phyloP scores from a whole-genome alignment of 441 rosid genomes.

The Gossypium trilobum region DNA sequence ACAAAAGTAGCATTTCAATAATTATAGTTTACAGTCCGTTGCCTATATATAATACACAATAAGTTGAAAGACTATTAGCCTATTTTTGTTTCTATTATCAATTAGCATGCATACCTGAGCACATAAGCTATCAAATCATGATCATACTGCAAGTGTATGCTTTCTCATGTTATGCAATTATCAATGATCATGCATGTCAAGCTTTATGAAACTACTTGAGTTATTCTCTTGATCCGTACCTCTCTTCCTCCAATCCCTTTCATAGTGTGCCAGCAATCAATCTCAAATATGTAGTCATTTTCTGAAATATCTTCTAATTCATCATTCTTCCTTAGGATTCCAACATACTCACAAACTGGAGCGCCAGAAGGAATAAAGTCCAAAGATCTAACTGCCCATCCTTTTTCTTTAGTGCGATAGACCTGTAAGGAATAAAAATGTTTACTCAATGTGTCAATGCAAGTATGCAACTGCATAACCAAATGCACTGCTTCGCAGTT shows the following conservation, averaged over 20 bases:
- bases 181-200: neutral
- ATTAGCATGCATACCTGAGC: neutral
- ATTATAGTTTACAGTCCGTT: neutral
- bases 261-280: slow-evolving; percentile 57
- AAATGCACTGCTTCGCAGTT: neutral
- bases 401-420: slow-evolving; percentile 39
- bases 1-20: neutral
- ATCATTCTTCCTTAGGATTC: slow-evolving; percentile 34
- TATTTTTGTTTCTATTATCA: neutral
- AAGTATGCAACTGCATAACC: neutral
- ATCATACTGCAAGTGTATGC: neutral
- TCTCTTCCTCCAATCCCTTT: slow-evolving; percentile 45
- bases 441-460: slow-evolving; percentile 3
- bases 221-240: slow-evolving; percentile 24
- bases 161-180: neutral
- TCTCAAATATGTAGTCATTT: slow-evolving; percentile 50
- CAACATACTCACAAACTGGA: slow-evolving; percentile 42
- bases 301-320: slow-evolving; percentile 37
- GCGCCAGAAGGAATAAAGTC: slow-evolving; percentile 59
- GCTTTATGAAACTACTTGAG: neutral
- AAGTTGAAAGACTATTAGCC: neutral
- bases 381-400: slow-evolving; percentile 57
- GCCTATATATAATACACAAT: neutral
- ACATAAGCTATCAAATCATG: slow-evolving; percentile 1
- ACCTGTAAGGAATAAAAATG: slow-evolving; percentile 26